A percentile compares a stretch with the other conserved stretches of the same genome.
phyloP scores from a whole-genome alignment of 2,329 filamentous ascomycete species.

The Pyrenophora seminiperda region DNA sequence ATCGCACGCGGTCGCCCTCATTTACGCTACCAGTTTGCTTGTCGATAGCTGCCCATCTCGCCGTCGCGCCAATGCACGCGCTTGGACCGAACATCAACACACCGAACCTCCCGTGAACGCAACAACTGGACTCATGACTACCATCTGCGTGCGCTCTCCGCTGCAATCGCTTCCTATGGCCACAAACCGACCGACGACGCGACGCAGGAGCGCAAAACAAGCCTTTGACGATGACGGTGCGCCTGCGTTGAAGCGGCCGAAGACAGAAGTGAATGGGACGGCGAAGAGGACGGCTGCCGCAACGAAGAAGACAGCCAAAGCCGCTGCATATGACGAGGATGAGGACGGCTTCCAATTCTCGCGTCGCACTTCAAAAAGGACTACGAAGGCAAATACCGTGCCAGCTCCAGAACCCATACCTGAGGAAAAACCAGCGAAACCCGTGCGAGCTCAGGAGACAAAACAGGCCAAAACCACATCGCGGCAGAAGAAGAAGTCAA shows the following conservation, averaged over 20 bases:
- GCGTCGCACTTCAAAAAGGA: constrained; percentile 46
- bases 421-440: constrained; percentile 33
- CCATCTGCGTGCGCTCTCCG: constrained; percentile 47
- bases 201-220: constrained; percentile 54
- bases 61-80: constrained; percentile 45
- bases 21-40: constrained; percentile 9
- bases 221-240: constrained; percentile 54
- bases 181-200: constrained; percentile 50
- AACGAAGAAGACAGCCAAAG: constrained; percentile 46
- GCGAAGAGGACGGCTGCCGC: constrained; percentile 44
- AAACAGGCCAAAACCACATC: constrained; percentile 19
- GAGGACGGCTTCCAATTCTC: constrained; percentile 57
- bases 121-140: constrained; percentile 45
- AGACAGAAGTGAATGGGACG: constrained; percentile 47
- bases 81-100: constrained; percentile 35
- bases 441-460: constrained; percentile 20
- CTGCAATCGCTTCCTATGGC: constrained; percentile 56
- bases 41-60: constrained; percentile 15
- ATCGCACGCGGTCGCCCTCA: constrained; percentile 8
- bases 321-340: constrained; percentile 53
- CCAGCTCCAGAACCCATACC: constrained; percentile 37
- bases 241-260: constrained; percentile 51
- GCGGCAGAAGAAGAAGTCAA: constrained; percentile 39
- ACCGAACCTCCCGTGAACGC: constrained; percentile 23
- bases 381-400: constrained; percentile 43